These are phyloP conservation scores for Pythium myriotylum DNA, from an alignment of 352 stramenopile genomes.

Conservation along the genomic window DNA sequence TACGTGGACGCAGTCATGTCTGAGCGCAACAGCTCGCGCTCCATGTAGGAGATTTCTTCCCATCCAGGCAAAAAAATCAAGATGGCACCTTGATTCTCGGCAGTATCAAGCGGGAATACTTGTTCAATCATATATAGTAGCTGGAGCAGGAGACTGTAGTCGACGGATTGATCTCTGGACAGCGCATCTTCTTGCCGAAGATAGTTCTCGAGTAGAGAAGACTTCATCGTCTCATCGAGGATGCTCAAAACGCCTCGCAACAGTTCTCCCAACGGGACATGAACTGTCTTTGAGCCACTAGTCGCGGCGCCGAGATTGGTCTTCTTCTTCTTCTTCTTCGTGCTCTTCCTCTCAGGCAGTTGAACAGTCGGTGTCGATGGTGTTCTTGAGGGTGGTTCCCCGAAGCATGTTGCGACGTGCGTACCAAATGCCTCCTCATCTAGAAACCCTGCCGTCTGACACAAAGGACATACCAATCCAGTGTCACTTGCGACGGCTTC, in stretches of 20 bases:
- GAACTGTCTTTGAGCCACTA: neutral
- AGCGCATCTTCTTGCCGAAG: constrained; percentile 63
- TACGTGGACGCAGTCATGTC: constrained; percentile 52
- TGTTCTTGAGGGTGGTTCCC: constrained; percentile 25
- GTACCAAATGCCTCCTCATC: constrained; percentile 87
- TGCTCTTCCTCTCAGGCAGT: constrained; percentile 2
- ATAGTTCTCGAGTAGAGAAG: constrained; percentile 52
- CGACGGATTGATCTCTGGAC: constrained; percentile 62
- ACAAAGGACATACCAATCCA: constrained; percentile 83
- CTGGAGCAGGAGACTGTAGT: constrained; percentile 70
- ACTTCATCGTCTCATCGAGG: constrained; percentile 40
- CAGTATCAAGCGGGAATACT: constrained; percentile 50
- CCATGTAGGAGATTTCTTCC: constrained; percentile 85
- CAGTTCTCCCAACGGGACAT: constrained; percentile 32
- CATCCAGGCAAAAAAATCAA: constrained; percentile 84
- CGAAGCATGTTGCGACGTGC: constrained; percentile 85
- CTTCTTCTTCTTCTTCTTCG: constrained; percentile 28
- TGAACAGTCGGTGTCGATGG: neutral
- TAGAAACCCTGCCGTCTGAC: constrained; percentile 62
- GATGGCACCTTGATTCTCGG: constrained; percentile 62
- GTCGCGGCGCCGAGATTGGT: constrained; percentile 1
- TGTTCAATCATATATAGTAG: constrained; percentile 65
- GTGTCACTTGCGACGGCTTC: constrained; percentile 24
- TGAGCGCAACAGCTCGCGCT: constrained; percentile 60
- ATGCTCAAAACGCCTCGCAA: constrained; percentile 38